A percentile compares a stretch with the other conserved stretches of the same genome.
phyloP scores from a whole-genome alignment of 371 early-diverging fungal genomes.

The Rhizopus sp. region DNA sequence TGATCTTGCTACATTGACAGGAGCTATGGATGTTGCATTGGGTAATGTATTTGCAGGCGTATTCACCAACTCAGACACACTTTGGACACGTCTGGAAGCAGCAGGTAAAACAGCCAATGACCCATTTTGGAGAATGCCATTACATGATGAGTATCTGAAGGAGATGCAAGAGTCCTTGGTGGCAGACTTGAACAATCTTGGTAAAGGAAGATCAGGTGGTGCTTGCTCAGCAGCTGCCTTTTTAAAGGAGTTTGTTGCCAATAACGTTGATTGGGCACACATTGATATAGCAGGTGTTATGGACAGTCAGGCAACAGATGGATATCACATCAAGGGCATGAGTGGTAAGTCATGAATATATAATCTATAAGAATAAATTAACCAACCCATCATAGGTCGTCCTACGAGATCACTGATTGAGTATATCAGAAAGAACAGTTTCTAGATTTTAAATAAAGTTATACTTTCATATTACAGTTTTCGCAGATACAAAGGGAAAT shows the following conservation, averaged over 20 bases:
- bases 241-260: conserved; percentile 85
- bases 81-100: conserved; percentile 70
- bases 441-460: background rate
- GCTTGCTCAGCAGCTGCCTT: conserved; percentile 94
- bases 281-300: conserved; percentile 93
- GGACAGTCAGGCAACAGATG: conserved; percentile 64
- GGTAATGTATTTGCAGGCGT: conserved; percentile 91
- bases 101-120: conserved; percentile 77
- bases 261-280: conserved; percentile 69
- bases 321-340: conserved; percentile 84
- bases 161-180: conserved; percentile 79
- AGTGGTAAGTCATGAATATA: conserved; percentile 59
- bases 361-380: background rate
- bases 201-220: conserved; percentile 77
- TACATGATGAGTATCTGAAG: conserved; percentile 74
- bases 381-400: conserved; percentile 39
- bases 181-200: conserved; percentile 87
- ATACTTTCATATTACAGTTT: too few species aligned
- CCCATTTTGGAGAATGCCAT: conserved; percentile 96
- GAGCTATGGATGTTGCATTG: conserved; percentile 92
- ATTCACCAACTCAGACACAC: conserved; percentile 77
- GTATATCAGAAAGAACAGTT: conserved; percentile 31
- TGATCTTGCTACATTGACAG: conserved; percentile 91
- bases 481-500: too few species aligned
- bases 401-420: conserved; percentile 74